Evolutionary conservation across 805 yeast species (phyloP).

Genomic region (Teunomyces gatunensis): DNA sequence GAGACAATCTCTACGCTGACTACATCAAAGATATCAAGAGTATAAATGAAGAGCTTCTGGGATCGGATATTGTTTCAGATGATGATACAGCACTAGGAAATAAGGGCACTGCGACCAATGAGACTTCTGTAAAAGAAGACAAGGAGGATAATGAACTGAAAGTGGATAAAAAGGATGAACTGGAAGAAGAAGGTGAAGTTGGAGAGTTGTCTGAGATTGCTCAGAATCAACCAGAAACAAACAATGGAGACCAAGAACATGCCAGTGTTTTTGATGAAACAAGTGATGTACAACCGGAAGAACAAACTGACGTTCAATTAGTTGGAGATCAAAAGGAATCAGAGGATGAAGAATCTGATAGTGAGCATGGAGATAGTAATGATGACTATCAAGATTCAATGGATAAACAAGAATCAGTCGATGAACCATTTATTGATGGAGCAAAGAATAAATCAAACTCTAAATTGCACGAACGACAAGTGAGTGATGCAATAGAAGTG

Average conservation of each 20-base stretch:
- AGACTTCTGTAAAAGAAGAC: neutral
- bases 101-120: no score
- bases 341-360: neutral
- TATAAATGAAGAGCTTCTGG: conserved; percentile 15
- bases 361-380: neutral
- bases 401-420: neutral
- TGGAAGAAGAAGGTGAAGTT: neutral
- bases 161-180: neutral
- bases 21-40: conserved; percentile 18
- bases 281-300: neutral
- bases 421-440: neutral
- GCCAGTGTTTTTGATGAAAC: conserved; percentile 1
- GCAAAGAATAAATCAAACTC: conserved; percentile 1
- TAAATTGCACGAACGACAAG: neutral
- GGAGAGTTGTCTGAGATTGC: no score
- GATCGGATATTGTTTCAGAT: conserved; percentile 5
- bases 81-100: neutral
- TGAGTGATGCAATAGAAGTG: neutral
- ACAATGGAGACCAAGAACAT: neutral
- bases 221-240: no score
- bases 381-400: neutral
- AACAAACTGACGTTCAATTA: neutral
- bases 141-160: neutral
- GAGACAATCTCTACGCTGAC: conserved; percentile 6
- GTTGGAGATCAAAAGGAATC: neutral